phyloP scores from a whole-genome alignment of 1,284 basidiomycete species.

The Cutaneotrichosporon sp. region DNA sequence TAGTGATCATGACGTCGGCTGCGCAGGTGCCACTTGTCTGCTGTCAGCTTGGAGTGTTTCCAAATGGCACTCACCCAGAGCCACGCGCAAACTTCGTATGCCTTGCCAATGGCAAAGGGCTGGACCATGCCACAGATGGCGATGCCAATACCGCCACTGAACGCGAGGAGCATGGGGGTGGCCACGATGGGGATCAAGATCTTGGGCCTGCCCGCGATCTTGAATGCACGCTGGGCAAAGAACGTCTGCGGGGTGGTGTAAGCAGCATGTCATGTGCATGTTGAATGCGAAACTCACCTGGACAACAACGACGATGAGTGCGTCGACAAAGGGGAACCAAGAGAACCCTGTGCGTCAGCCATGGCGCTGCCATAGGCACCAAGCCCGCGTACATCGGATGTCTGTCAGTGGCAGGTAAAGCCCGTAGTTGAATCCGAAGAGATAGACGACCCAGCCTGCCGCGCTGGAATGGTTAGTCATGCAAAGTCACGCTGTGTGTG shows the following conservation, averaged over 20 bases:
- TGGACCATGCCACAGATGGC: neutral
- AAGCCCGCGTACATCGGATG: slow-evolving; percentile 6
- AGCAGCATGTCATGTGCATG: neutral
- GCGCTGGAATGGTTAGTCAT: neutral
- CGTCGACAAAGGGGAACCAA: slow-evolving; percentile 14
- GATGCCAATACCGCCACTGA: slow-evolving; percentile 11
- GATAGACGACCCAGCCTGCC: slow-evolving; percentile 5
- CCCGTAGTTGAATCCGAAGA: slow-evolving; percentile 16
- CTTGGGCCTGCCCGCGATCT: slow-evolving; percentile 11
- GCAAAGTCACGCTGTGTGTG: neutral
- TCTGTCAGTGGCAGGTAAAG: slow-evolving; percentile 5
- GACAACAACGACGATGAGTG: slow-evolving; percentile 6
- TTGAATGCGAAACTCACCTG: neutral
- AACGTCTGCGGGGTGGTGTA: slow-evolving; percentile 8
- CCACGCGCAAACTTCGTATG: slow-evolving; percentile 11
- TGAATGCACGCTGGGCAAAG: slow-evolving; percentile 19
- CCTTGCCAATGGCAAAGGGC: neutral
- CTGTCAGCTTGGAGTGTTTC: neutral
- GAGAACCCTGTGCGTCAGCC: slow-evolving; percentile 9
- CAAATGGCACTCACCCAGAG: slow-evolving; percentile 2
- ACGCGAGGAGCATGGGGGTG: slow-evolving; percentile 5
- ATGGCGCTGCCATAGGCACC: neutral
- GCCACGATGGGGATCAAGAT: neutral
- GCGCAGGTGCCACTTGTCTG: slow-evolving; percentile 4
- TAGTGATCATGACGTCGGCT: slow-evolving; percentile 15